phyloP scores from a whole-genome alignment of 768 basidiomycete genomes.

The Sarcodon aspratus region DNA sequence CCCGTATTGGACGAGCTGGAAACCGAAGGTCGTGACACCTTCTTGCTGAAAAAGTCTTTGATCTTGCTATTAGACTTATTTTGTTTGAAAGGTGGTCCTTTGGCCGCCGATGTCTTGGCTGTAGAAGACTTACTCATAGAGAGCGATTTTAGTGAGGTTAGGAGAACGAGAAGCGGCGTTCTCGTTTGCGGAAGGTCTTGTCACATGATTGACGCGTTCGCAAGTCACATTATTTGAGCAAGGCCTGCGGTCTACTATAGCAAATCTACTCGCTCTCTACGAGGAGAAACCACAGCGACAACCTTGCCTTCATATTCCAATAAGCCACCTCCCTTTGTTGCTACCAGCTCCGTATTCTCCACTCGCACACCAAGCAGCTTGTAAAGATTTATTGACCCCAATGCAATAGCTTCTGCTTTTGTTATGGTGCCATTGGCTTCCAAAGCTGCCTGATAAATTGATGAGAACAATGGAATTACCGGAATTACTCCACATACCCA shows the following conservation, averaged over 20 bases:
- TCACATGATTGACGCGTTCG: no score
- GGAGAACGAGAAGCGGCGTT: no score
- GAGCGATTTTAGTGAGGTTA: no score
- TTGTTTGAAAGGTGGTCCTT: no score
- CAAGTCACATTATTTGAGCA: no score
- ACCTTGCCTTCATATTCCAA: conserved; percentile 28
- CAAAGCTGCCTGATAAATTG: conserved; percentile 23
- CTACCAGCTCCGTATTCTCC: conserved; percentile 15
- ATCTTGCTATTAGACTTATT: no score
- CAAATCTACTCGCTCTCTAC: conserved; percentile 14
- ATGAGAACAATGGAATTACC: conserved; percentile 10
- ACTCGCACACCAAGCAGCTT: conserved; percentile 22
- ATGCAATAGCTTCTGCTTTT: conserved; percentile 24
- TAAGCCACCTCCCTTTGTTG: conserved; percentile 22
- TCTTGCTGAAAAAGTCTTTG: no score
- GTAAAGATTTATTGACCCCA: conserved; percentile 33
- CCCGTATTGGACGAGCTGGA: no score
- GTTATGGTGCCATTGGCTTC: conserved; percentile 26
- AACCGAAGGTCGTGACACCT: no score
- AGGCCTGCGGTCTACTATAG: conserved; percentile 1
- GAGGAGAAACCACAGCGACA: conserved; percentile 23
- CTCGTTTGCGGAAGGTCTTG: no score
- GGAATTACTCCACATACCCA: conserved; percentile 47
- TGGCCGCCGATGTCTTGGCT: no score
- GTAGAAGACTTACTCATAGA: no score